These are phyloP conservation scores for Arthroderma sp. DNA, from an alignment of 2,329 filamentous ascomycete species.

Conservation along the genomic window DNA sequence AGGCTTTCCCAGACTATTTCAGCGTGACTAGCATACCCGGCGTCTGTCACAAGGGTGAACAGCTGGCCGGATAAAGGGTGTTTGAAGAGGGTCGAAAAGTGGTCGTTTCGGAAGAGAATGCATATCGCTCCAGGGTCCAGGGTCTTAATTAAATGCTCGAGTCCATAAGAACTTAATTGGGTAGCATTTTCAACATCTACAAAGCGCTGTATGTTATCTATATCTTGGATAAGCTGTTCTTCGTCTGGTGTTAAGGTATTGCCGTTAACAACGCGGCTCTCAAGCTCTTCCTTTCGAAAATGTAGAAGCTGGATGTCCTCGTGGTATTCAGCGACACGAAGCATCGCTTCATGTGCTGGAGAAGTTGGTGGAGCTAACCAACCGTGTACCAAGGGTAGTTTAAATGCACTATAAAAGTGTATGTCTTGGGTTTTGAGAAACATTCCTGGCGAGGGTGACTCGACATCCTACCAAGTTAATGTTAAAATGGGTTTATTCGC, in stretches of 20 bases:
- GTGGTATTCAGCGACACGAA: constrained; percentile 65
- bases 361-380: constrained; percentile 66
- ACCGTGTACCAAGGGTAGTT: constrained; percentile 77
- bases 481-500: constrained; percentile 22
- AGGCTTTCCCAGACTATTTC: constrained; percentile 96
- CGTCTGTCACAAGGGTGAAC: constrained; percentile 79
- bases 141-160: constrained; percentile 57
- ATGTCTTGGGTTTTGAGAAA: constrained; percentile 85
- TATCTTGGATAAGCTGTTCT: constrained; percentile 68
- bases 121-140: constrained; percentile 67
- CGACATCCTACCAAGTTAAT: constrained; percentile 19
- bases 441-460: constrained; percentile 43
- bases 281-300: constrained; percentile 78
- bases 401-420: constrained; percentile 80
- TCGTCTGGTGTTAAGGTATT: constrained; percentile 55
- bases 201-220: constrained; percentile 71
- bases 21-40: constrained; percentile 73
- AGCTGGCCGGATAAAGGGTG: constrained; percentile 66
- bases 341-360: constrained; percentile 54
- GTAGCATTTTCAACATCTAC: constrained; percentile 61
- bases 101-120: constrained; percentile 92
- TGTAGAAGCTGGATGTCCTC: constrained; percentile 85
- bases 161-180: constrained; percentile 70
- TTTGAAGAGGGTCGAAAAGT: constrained; percentile 88
- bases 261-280: constrained; percentile 55